Evolutionary conservation across 805 yeast genomes (phyloP), one percentile per base, ranked within the genome.

Genomic region (Hanseniaspora guilliermondii): DNA sequence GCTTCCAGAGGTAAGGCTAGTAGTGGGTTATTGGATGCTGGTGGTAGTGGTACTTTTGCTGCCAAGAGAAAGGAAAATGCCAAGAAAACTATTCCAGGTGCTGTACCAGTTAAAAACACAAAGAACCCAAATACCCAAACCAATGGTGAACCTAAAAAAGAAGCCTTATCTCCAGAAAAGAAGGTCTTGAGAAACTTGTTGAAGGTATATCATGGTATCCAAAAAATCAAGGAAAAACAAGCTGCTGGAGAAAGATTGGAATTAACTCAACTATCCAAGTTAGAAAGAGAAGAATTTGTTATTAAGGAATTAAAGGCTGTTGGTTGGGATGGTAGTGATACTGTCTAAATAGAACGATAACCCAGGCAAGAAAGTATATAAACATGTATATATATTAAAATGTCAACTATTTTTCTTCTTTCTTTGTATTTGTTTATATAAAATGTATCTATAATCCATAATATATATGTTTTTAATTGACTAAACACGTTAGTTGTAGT

Each of bases 141-240:
- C 5, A 54, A 60, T 9, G 48, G 64, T 14, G 58, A 60, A 4
- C 53, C 57, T 37, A 44, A 49, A 19, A 38, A 46, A 55, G 42
- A 57, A 60, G 56, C 61, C 37, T 61, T 68, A 37, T 78, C 86
- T 11, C 75, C 86, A 40, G 97, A 91, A 69, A 97, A 91, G 62
- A 93, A 89, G 76, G 88, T 89, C 70, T 82, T 87, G 59, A 79
- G 98, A 67, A 81, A 93, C 33, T 75, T 93, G 66, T 76, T 89
- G 69, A 93, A 93, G 73, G 93, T 93, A 70, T 76, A 91, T 59
- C 78, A 97, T 64, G 97, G 98, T n/a, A 93, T 93, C 61, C 95
- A 89, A 68, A 81, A 80, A 53, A 76, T 93, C 63, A 89, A 89
- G 69, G 78, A 78, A 74, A 86, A 91, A 67, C 88, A 86, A 70